Evolutionary conservation across 148 eudicot genomes (phyloP), one percentile per base, ranked within the genome.

Genomic region (Chenopodium album): DNA sequence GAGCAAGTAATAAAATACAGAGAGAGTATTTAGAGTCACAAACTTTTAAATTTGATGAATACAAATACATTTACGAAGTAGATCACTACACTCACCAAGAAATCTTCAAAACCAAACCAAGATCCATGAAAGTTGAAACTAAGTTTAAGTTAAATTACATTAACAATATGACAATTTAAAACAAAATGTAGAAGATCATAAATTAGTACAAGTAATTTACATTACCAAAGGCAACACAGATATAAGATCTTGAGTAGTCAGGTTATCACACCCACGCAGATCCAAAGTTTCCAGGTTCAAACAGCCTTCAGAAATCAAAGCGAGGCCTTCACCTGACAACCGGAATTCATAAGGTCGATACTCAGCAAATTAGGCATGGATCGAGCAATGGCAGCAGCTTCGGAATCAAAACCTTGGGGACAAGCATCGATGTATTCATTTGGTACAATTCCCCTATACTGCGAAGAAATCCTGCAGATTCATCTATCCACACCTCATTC

Each of bases 381-480:
- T 75, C 87, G 86, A 46, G 83, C 90, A 29, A 96, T 91, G 31
- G 90, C 92, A 76, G 92, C 93, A 83, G 95, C 98, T 83, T 96
- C 99, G 9, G 90, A 81, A 82, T 96, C 98, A 26, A 90, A 89
- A 76, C 92, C 99, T 81, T 92, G 97, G 12, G 98, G 98, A 54
- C 85, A 88, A 34, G 93, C 87, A 75, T 91, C 68, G 9, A 96
- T 88, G 84, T 92, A 94, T 75, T 87, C 95, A 2, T 79, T 60
- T 28, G 99, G 99, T 67, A 96, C 97, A 29, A 94, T 81, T 26
- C 92, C 92, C 29, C 31, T 77, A 62, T 96, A 97, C 72, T 92
- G 92, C 22, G 97, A 96, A 50, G 97, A 26, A 89, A 77, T 94
- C 97, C 82, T 23, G 23, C 23, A 23, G 23, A 26, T 26, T 26